Conservation (phyloP, 176 grass and related monocot genomes). For the Oropetium thomaeum region DNA sequence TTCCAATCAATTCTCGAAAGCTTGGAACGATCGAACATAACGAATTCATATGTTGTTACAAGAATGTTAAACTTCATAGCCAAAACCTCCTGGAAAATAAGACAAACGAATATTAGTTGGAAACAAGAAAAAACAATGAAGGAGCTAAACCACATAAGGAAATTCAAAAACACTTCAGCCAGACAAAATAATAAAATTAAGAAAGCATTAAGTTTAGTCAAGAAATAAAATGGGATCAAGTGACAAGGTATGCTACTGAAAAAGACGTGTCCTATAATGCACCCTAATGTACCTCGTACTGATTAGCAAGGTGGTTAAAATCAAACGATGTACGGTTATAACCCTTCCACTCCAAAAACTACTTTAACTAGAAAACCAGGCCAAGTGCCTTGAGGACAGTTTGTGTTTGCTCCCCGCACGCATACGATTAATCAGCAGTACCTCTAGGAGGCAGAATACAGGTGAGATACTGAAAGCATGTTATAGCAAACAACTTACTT, state of each 20-base stretch:
- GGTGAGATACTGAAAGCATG: not conserved
- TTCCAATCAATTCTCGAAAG: slow-evolving; percentile 98
- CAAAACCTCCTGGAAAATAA: slow-evolving; percentile 70
- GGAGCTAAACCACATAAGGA: slow-evolving; percentile 1
- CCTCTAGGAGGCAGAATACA: slow-evolving; percentile 2
- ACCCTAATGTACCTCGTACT: not conserved
- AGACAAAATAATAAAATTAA: not conserved
- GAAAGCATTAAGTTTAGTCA: not conserved
- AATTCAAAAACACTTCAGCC: not conserved
- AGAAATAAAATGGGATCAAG: slow-evolving; percentile 20
- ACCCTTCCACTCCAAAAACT: not conserved
- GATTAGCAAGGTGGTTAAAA: no score
- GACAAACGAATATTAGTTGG: slow-evolving; percentile 15
- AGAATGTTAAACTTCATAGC: slow-evolving; percentile 98
- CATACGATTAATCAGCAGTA: not conserved
- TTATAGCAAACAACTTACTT: slow-evolving; percentile 51
- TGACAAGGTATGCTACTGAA: slow-evolving; percentile 10
- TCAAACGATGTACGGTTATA: not conserved
- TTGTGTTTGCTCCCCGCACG: not conserved
- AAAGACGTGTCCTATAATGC: not conserved
- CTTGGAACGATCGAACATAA: slow-evolving; percentile 99
- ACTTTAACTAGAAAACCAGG: not conserved
- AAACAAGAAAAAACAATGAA: not conserved
- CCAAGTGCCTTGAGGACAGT: not conserved
- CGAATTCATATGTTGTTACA: slow-evolving; percentile 97